phyloP scores from a whole-genome alignment of 108 stramenopile species.

The Cyclotella cryptica region DNA sequence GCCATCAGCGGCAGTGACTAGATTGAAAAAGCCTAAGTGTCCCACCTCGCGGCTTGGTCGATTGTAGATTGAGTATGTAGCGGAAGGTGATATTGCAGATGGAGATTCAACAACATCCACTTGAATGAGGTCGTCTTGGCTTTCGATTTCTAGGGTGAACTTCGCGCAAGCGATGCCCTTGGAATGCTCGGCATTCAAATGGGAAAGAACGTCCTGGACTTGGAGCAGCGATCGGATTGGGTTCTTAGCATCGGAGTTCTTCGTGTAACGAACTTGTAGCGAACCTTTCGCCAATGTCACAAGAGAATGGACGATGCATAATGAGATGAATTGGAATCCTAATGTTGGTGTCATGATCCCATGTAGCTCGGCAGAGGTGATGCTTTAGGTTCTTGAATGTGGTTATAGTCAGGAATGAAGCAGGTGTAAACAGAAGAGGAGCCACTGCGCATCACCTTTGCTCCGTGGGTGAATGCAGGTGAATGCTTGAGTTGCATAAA shows the following conservation, averaged over 20 bases:
- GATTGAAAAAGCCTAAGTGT: neutral
- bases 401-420: no score
- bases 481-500: no score
- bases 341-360: neutral
- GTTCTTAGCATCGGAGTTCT: neutral
- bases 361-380: neutral
- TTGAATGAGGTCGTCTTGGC: neutral
- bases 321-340: neutral
- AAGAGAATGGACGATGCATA: neutral
- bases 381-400: no score
- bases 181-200: neutral
- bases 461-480: no score
- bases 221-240: neutral
- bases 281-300: neutral
- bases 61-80: slow-evolving; percentile 1
- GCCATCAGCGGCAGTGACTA: neutral
- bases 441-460: no score
- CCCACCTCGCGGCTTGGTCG: slow-evolving; percentile 12
- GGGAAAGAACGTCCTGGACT: neutral
- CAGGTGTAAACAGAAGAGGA: no score
- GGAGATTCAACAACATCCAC: slow-evolving; percentile 5
- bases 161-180: neutral
- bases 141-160: neutral
- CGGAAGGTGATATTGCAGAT: slow-evolving; percentile 6
- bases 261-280: neutral